Base-by-base conservation (phyloP, 116 monocot genomes). In the Phalaenopsis hybrid region DNA sequence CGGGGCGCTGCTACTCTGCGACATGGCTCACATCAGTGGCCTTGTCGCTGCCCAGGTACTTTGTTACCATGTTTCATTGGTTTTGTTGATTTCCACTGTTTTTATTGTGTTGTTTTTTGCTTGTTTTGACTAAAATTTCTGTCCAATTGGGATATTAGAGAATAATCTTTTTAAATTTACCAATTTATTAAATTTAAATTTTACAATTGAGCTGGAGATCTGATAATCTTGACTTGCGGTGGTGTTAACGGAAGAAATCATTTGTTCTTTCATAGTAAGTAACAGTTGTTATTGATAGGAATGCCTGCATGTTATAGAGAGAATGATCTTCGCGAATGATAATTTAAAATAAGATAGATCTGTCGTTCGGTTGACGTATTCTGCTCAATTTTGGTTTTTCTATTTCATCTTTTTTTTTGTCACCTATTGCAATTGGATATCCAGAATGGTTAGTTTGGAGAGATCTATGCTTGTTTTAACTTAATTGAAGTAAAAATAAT, bases 11-110 rank as follows among this genome's bases (percentile, higher is more conserved):
- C 80, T 97, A 49, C 91, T 97, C 34, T 97, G 97, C 78, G 97
- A 97, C 55, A 97, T 97, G 97, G 97, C 97, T 1, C 97, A 97
- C 82, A 92, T 94, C 85, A 94, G 94, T 57, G 97, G 97, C 57
- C 94, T 97, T 23, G 97, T 97, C 1, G 97, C 97, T 50, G 94
- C 97, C 37, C 91, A 97, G 97, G 97, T 94, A 88, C 55, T 28
- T 51, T n/a, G 77, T 77, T 77, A 15, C 25, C 13, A 28, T 51
- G 4, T 11, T 75, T 46, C n/a, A 1, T 55, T 46, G 28, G n/a
- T 31, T 77, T 6, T 77, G 77, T 91, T 74, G 88, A 87, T 5
- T 95, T 91, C 83, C 91, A 89, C 79, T 34, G 33, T 72, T 72
- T 72, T 72, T 15, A 72, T 34, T 6, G 13, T 72, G 5, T 67